Percentiles rank a stretch among this genome's conserved stretches.
These are phyloP conservation scores for Aureobasidium pullulans DNA, from an alignment of 2,329 filamentous ascomycete genomes.

Conservation along the genomic window DNA sequence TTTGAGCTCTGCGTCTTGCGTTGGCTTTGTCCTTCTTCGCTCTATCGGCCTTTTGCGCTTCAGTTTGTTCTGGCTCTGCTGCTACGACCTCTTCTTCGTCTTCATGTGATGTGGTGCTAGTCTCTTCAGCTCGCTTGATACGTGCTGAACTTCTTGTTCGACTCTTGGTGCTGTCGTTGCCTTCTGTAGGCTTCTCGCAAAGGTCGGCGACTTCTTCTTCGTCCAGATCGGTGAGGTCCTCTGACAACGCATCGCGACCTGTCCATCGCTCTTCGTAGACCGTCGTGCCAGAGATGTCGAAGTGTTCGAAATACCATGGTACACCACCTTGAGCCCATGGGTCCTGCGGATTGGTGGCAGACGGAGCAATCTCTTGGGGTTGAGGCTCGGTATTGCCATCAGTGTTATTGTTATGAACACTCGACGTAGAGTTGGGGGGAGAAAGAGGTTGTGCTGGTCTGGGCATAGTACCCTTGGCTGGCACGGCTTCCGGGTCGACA, in stretches of 20 bases:
- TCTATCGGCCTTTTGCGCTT: conserved; percentile 6
- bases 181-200: conserved; percentile 2
- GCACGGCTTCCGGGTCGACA: background rate
- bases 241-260: conserved; percentile 68
- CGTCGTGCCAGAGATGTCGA: conserved; percentile 73
- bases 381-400: background rate
- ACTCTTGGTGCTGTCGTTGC: conserved; percentile 8
- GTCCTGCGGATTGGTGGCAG: conserved; percentile 23
- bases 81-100: conserved; percentile 3
- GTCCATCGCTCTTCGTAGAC: conserved; percentile 68
- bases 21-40: conserved; percentile 16
- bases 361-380: background rate
- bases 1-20: conserved; percentile 14
- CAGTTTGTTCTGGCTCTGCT: conserved; percentile 6
- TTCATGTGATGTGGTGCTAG: background rate
- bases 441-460: conserved; percentile 27
- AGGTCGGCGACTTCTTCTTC: conserved; percentile 75
- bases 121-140: conserved; percentile 1
- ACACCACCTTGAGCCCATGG: conserved; percentile 61
- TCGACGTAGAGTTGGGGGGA: conserved; percentile 30
- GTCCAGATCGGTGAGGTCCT: conserved; percentile 77
- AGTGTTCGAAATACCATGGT: conserved; percentile 79
- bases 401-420: conserved; percentile 33
- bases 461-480: conserved; percentile 3
- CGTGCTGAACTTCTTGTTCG: background rate